These are phyloP conservation scores for Lentinus brumalis DNA, from an alignment of 768 basidiomycete species.

Conservation along the genomic window DNA sequence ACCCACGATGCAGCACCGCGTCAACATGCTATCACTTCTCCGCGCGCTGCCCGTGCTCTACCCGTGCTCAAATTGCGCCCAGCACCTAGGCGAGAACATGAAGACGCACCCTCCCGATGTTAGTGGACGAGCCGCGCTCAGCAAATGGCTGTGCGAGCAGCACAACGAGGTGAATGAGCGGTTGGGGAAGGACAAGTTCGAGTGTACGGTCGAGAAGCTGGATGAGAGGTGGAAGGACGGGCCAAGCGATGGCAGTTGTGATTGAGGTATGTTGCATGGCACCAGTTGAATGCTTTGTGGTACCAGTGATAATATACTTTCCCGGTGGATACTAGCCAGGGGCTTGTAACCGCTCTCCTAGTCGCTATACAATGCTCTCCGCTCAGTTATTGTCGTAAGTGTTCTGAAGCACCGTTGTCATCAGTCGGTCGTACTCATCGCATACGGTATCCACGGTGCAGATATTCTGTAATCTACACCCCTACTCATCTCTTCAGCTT, in stretches of 20 bases:
- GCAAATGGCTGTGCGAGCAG: conserved; percentile 85
- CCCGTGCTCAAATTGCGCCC: conserved; percentile 85
- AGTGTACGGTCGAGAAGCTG: conserved; percentile 65
- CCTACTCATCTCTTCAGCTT: too few relatives aligned
- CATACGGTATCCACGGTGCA: too few relatives aligned
- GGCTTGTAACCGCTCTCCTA: background rate
- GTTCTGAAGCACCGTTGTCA: background rate
- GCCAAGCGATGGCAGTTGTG: conserved; percentile 84
- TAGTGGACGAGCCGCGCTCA: conserved; percentile 64
- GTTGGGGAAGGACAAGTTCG: conserved; percentile 81
- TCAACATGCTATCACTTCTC: conserved; percentile 82
- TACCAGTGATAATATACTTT: too few relatives aligned
- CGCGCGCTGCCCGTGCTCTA: conserved; percentile 81
- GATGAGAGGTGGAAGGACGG: conserved; percentile 95
- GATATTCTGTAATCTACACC: too few relatives aligned
- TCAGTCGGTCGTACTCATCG: too few relatives aligned
- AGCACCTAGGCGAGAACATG: conserved; percentile 77
- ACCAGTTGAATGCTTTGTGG: background rate
- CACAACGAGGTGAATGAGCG: conserved; percentile 92
- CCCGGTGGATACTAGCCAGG: too few relatives aligned
- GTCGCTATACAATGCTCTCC: background rate
- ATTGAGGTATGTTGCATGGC: conserved; percentile 41
- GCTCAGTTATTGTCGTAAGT: background rate
- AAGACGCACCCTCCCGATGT: conserved; percentile 74
- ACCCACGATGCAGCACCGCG: conserved; percentile 73